Evolutionary conservation across 352 stramenopile species (phyloP).

Genomic region (Pythium sp.): DNA sequence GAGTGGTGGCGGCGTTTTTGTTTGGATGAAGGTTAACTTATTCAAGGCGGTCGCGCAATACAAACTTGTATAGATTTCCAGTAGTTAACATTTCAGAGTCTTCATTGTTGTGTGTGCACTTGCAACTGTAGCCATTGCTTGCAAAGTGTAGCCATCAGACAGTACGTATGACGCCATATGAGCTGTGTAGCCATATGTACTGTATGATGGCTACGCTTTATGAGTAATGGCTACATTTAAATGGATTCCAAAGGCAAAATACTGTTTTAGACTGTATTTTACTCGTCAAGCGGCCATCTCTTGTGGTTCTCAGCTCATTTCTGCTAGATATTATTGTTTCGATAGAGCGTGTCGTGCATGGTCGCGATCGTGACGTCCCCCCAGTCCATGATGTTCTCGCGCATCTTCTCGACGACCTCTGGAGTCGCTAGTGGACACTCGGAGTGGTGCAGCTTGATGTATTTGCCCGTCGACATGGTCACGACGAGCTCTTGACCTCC

Average conservation of each 20-base stretch:
- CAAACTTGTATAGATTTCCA: constrained; percentile 9
- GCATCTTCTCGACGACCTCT: not conserved
- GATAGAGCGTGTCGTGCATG: not conserved
- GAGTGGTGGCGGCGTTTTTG: not conserved
- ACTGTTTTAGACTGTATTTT: not conserved
- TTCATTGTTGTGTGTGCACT: not conserved
- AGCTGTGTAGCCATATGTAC: not conserved
- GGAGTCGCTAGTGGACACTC: not conserved
- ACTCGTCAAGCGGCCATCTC: not conserved
- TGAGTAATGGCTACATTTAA: not conserved
- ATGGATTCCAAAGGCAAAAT: not conserved
- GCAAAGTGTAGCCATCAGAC: not conserved
- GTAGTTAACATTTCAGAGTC: not conserved
- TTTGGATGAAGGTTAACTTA: constrained; percentile 12
- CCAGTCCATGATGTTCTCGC: not conserved
- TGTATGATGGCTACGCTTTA: no score
- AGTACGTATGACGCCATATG: no score
- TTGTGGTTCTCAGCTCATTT: not conserved
- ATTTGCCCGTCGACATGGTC: not conserved
- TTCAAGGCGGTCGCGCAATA: constrained; percentile 14
- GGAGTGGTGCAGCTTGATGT: not conserved
- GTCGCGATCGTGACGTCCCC: not conserved
- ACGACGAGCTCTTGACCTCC: not conserved
- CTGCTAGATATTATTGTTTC: not conserved
- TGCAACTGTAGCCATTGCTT: not conserved